Base-by-base conservation (phyloP, 257 asterid species). In the Salvia hispanica region DNA sequence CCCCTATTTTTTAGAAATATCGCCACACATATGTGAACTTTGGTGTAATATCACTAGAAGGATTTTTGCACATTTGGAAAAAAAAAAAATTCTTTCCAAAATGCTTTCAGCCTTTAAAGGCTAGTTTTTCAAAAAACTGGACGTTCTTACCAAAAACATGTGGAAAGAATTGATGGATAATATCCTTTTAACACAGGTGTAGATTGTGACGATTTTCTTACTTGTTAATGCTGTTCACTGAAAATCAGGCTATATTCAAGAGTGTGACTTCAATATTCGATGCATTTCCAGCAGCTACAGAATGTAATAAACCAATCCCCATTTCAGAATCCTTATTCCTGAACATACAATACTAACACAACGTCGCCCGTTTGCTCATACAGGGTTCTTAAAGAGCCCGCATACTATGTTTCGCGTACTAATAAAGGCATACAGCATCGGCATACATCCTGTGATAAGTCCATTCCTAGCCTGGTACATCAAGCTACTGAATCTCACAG, bases 361-460 rank as follows among this genome's bases (percentile, higher is more conserved):
- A 72, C 3, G 51, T 61, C 37, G 43, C 53, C 31, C 78, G 21
- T 18, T 18, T 1, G 73, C 58, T 66, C 39, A 33, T 72, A 85
- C 90, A 91, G 96, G 90, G 70, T 87, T 87, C 76, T 70, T 85
- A 55, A 84, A 57, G 62, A 80, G 85, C 67, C 88, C 85, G 9
- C 80, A 79, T n/a, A 54, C 81, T 67, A 72, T 34, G 43, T 73
- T 84, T 56, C 84, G 66, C 37, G 73, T 86, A 69, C 61, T 88
- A 16, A 58, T 61, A 62, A 84, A 65, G 74, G 47, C 83, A n/a
- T 87, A 77, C 77, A 54, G 43, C 34, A 67, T 80, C 5, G 43
- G 54, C 47, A 33, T 86, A 69, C 44, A 52, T 73, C 86, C 89
- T 13, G 69, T 85, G 37, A 11, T 86, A 63, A 54, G 55, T 66